phyloP scores from a whole-genome alignment of 495 filamentous ascomycete genomes.

The Penicillium lividum region DNA sequence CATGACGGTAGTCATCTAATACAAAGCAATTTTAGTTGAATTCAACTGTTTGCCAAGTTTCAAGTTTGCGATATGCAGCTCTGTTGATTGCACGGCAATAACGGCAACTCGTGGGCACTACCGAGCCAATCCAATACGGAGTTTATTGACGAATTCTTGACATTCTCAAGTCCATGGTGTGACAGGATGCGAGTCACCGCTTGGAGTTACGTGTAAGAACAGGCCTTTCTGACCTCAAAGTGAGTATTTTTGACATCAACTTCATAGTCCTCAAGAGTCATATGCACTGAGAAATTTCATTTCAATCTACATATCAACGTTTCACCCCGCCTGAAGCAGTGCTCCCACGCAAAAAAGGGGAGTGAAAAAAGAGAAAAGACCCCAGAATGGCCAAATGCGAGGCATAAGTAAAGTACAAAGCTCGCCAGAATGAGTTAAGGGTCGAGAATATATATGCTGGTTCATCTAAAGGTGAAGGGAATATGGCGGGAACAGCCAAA shows the following conservation, averaged over 20 bases:
- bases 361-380: constrained; percentile 7
- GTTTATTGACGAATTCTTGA: too few relatives aligned
- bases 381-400: constrained; percentile 19
- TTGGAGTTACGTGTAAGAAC: too few relatives aligned
- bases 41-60: too few relatives aligned
- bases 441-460: constrained; percentile 32
- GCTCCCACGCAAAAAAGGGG: constrained; percentile 4
- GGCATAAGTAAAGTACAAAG: constrained; percentile 29
- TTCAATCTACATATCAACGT: constrained; percentile 10
- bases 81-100: too few relatives aligned
- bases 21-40: too few relatives aligned
- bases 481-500: constrained; percentile 27
- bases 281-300: constrained; percentile 6
- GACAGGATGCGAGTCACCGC: too few relatives aligned
- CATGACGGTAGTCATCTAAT: too few relatives aligned
- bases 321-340: constrained; percentile 1
- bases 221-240: background rate
- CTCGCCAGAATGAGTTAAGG: background rate
- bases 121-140: too few relatives aligned
- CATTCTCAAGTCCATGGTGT: too few relatives aligned
- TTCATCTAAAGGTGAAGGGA: constrained; percentile 32
- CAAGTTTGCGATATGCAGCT: too few relatives aligned
- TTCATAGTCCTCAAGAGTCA: background rate
- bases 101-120: too few relatives aligned
- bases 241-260: background rate